Evolutionary conservation across 306 rosid species (phyloP).

Genomic region (Trifolium repens): DNA sequence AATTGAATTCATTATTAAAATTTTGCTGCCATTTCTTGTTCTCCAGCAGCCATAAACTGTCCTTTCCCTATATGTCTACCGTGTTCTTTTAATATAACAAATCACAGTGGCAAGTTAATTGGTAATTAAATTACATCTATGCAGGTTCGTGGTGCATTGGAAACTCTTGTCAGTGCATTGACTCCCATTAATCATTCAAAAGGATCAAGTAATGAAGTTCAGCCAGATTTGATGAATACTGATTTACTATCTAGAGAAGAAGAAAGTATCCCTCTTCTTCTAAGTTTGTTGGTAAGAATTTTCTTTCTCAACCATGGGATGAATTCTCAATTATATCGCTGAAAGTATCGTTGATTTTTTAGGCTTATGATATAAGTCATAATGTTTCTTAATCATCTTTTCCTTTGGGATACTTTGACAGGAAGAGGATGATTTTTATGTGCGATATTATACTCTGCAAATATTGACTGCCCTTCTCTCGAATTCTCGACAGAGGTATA

Average conservation of each 20-base stretch:
- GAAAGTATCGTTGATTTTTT: slow-evolving; percentile 33
- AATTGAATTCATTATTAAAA: not conserved
- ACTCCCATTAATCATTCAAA: slow-evolving; percentile 80
- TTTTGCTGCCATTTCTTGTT: slow-evolving; percentile 27
- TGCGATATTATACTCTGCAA: slow-evolving; percentile 92
- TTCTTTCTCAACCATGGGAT: slow-evolving; percentile 31
- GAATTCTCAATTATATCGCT: not conserved
- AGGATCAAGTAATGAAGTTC: slow-evolving; percentile 73
- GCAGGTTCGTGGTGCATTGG: slow-evolving; percentile 93
- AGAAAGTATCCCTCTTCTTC: slow-evolving; percentile 83
- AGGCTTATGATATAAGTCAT: slow-evolving; percentile 30
- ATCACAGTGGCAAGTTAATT: slow-evolving; percentile 34
- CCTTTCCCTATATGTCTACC: not conserved
- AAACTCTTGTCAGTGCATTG: slow-evolving; percentile 86
- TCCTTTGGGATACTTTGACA: slow-evolving; percentile 48
- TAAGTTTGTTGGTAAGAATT: slow-evolving; percentile 83
- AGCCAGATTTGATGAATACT: slow-evolving; percentile 82
- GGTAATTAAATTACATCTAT: slow-evolving; percentile 16
- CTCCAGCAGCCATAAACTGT: not conserved
- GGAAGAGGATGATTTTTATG: slow-evolving; percentile 96
- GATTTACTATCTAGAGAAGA: slow-evolving; percentile 93
- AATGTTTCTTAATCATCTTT: slow-evolving; percentile 11
- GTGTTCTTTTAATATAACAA: slow-evolving; percentile 26
- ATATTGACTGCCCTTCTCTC: slow-evolving; percentile 87
- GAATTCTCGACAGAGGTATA: slow-evolving; percentile 84